Base-by-base conservation (phyloP, 2,329 filamentous ascomycete species). In the Amesomyces nigricolor region DNA sequence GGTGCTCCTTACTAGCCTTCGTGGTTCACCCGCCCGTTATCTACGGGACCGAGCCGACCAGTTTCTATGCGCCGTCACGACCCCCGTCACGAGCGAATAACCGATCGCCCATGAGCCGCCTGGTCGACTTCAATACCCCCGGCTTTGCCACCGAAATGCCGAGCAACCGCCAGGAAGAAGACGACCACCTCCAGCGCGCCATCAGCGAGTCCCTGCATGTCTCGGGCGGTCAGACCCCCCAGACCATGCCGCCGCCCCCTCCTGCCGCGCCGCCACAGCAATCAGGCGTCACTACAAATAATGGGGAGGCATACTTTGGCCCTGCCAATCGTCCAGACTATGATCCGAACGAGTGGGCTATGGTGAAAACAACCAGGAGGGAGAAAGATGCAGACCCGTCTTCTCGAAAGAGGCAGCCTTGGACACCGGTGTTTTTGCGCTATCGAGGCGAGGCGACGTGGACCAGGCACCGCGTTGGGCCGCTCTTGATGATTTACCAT, bases 71-170 rank as follows among this genome's bases (percentile, higher is more conserved):
- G 8, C 79, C 80, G 0, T 84, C 83, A 16, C 75, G 82, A 54
- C 83, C 83, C n/a, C 83, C 83, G 1, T 86, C 83, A 19, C 73
- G 82, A 67, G 73, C 78, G 44, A 79, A 78, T 57, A 77, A 77
- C 60, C 75, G 74, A 63, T 85, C 82, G 35, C 81, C 82, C 8
- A 66, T 83, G 56, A 73, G 76, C 66, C 78, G 71, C 62, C 70
- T 79, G 59, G 70, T 75, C 61, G 76, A 81, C 37, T 26, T 58
- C n/a, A 53, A 56, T 17, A 8, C 53, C 17, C 37, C 30, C 38
- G 50, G 53, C 51, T 76, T 77, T 71, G 71, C 72, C 54, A 68
- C 71, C 26, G 68, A 69, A 51, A 70, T 62, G 4, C 68, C 68
- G 3, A 68, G 54, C 32, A 71, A 65, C 22, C 60, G 65, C 35